phyloP scores from a whole-genome alignment of 306 rosid genomes.

The Vigna hirtella region DNA sequence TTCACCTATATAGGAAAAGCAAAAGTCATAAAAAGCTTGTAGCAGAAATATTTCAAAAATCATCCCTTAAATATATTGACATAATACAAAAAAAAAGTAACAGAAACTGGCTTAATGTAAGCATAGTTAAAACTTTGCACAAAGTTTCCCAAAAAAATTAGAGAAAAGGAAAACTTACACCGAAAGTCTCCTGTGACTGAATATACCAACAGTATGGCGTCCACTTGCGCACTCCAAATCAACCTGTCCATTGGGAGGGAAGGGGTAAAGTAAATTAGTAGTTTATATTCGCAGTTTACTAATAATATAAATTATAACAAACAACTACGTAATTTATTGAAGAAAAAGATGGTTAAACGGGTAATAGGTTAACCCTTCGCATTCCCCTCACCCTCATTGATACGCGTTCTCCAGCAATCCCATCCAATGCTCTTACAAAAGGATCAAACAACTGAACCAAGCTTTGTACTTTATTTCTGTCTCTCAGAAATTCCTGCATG shows the following conservation, averaged over 20 bases:
- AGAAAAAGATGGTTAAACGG: not conserved
- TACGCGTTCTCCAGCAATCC: constrained; percentile 87
- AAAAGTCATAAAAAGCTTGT: constrained; percentile 1
- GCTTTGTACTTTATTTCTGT: constrained; percentile 69
- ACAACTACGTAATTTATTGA: not conserved
- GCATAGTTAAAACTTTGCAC: constrained; percentile 41
- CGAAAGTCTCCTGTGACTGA: constrained; percentile 79
- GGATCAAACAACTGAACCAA: constrained; percentile 88
- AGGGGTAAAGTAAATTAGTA: not conserved
- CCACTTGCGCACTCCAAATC: constrained; percentile 90
- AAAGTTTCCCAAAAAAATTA: constrained; percentile 39
- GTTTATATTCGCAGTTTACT: constrained; percentile 7
- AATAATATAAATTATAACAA: constrained; percentile 7
- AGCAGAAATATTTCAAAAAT: constrained; percentile 19
- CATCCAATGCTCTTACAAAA: constrained; percentile 77
- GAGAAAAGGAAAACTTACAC: constrained; percentile 54
- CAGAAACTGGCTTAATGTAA: constrained; percentile 16
- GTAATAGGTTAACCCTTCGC: constrained; percentile 22
- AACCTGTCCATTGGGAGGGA: constrained; percentile 55
- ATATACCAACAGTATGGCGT: constrained; percentile 72
- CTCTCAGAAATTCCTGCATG: constrained; percentile 81
- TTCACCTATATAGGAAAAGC: not conserved
- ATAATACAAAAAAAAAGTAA: not conserved
- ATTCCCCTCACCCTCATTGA: constrained; percentile 83
- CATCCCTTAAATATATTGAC: not conserved